Conservation (phyloP, 495 filamentous ascomycete species). For the Trichoderma parareesei region DNA sequence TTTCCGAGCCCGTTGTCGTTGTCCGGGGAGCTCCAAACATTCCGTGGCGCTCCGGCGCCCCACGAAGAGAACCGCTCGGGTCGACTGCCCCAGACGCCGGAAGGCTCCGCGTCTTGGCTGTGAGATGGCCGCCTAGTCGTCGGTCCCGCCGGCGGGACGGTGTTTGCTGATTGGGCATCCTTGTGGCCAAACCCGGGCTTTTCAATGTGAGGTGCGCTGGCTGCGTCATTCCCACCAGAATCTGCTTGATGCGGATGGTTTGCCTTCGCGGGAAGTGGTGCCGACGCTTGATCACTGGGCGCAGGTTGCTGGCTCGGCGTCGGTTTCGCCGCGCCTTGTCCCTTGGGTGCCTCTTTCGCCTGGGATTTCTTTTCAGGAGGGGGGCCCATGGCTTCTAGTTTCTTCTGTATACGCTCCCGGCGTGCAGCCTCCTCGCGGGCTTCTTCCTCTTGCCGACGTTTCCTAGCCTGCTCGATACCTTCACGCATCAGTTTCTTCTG, state of each 20-base stretch:
- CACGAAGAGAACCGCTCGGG: conserved; percentile 29
- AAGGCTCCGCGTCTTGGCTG: neutral
- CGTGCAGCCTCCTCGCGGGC: conserved; percentile 69
- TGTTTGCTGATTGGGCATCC: neutral
- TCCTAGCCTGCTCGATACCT: conserved; percentile 64
- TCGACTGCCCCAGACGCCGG: conserved; percentile 14
- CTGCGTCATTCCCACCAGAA: neutral
- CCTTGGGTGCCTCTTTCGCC: conserved; percentile 31
- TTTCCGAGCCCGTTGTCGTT: conserved; percentile 66
- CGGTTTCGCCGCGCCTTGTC: conserved; percentile 18
- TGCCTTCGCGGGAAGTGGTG: conserved; percentile 17
- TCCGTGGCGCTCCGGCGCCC: conserved; percentile 37
- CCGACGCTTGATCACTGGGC: conserved; percentile 14
- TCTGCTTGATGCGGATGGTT: neutral
- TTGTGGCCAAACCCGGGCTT: neutral
- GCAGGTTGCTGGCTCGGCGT: conserved; percentile 28
- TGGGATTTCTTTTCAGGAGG: conserved; percentile 53
- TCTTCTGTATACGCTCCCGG: conserved; percentile 73
- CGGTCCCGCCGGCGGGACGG: neutral
- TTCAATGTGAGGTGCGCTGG: neutral
- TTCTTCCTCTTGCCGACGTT: conserved; percentile 73
- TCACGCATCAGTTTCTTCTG: conserved; percentile 86
- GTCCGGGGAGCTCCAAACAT: conserved; percentile 68
- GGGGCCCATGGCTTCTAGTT: conserved; percentile 69
- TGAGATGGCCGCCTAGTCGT: conserved; percentile 3